Base-by-base conservation (phyloP, 768 basidiomycete species). In the Naematelia encephala region DNA sequence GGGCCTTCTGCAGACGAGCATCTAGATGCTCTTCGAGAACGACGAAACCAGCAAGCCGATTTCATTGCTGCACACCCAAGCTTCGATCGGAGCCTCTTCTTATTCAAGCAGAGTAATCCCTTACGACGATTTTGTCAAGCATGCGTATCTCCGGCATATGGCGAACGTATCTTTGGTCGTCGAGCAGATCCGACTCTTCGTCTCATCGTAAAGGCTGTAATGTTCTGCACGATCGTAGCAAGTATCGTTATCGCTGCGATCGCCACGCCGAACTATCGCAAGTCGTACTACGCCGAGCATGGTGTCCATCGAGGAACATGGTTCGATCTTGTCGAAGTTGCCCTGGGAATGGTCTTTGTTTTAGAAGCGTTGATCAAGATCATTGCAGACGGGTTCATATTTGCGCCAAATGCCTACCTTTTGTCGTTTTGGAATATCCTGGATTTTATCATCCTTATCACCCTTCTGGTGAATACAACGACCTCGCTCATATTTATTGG, bases 401-500 rank as follows among this genome's bases (percentile, higher is more conserved):
- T 92, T 78, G 86, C 71, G 2, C 72, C 70, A 5, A 75, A 73
- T 57, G 91, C 91, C 0, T 97, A 98, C 72, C 75, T 96, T 26
- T 86, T 86, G 25, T 89, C 88, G 61, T 86, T 92, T 5, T 97
- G 92, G 91, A 97, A 97, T 74, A 76, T 87, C 67, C 79, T 97
- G 57, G 94, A 97, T 78, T 86, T 93, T 66, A 74, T 90, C 71
- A 87, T 97, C 73, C 84, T 97, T 80, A 74, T 80, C 29, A 88
- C 90, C 4, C 77, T 94, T 27, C 76, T 91, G 23, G 81, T 87
- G 70, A 92, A 90, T 61, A 82, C 89, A 51, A 81, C 82, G 0
- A 87, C 86, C 0, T 84, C 84, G 0, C 78, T 94, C 34, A 80
- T 89, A 59, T 86, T 88, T 72, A 80, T 90, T 54, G 87, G 87